Percentiles rank a stretch among this genome's conserved stretches.
These are phyloP conservation scores for Neofusicoccum cordaticola DNA, from an alignment of 2,329 filamentous ascomycete species.

Conservation along the genomic window DNA sequence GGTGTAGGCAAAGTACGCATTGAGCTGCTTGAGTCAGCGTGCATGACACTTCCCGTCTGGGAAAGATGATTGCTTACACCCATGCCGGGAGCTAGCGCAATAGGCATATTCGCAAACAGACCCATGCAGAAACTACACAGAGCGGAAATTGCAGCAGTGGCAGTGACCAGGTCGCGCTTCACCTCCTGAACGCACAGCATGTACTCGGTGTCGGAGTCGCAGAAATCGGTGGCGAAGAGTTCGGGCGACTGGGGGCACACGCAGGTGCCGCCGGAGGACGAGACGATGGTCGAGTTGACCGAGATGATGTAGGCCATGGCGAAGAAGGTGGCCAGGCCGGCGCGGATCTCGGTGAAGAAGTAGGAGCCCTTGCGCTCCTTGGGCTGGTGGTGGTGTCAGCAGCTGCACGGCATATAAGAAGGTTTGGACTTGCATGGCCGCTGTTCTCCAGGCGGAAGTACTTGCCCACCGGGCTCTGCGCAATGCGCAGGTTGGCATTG, in stretches of 20 bases:
- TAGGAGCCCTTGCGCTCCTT: slow-evolving; percentile 69
- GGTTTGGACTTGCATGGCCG: slow-evolving; percentile 65
- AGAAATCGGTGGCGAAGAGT: slow-evolving; percentile 48
- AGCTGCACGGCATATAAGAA: slow-evolving; percentile 19
- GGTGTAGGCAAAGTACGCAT: slow-evolving; percentile 82
- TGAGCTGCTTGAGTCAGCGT: slow-evolving; percentile 47
- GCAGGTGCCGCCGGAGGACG: slow-evolving; percentile 71
- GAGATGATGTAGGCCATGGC: slow-evolving; percentile 60
- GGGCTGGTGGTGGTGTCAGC: slow-evolving; percentile 44
- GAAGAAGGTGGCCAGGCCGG: slow-evolving; percentile 69
- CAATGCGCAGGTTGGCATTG: slow-evolving; percentile 33
- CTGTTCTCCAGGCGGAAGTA: slow-evolving; percentile 76
- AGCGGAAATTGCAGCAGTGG: slow-evolving; percentile 78
- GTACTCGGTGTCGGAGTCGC: slow-evolving; percentile 58
- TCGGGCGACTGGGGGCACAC: slow-evolving; percentile 56
- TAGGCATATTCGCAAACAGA: slow-evolving; percentile 75
- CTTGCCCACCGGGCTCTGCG: slow-evolving; percentile 34
- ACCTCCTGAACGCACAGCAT: slow-evolving; percentile 60
- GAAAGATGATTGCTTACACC: slow-evolving; percentile 39
- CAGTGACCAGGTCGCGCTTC: slow-evolving; percentile 78
- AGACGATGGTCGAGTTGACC: slow-evolving; percentile 67
- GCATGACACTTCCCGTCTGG: not conserved
- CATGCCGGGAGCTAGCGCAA: slow-evolving; percentile 72
- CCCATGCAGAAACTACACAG: slow-evolving; percentile 82
- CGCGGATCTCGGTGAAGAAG: slow-evolving; percentile 82